A percentile compares a stretch with the other conserved stretches of the same genome.
These are phyloP conservation scores for Chaetoceros muelleri DNA, from an alignment of 108 stramenopile species.

Conservation along the genomic window DNA sequence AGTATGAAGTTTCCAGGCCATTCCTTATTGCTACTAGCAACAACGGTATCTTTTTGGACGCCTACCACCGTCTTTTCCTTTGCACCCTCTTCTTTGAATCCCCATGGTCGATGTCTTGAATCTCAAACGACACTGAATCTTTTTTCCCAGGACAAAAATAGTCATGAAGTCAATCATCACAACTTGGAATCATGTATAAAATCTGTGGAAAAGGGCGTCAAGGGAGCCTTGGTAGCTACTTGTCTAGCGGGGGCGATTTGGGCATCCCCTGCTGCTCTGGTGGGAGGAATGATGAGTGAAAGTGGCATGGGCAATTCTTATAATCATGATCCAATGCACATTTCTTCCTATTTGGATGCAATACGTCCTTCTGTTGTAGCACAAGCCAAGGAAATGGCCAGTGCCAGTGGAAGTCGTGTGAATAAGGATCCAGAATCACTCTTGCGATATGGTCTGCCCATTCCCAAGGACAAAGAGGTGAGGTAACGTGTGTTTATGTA, in stretches of 20 bases:
- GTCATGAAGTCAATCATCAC: too few relatives aligned
- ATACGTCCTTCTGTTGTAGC: constrained; percentile 28
- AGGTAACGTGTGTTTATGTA: constrained; percentile 10
- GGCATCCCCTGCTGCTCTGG: constrained; percentile 27
- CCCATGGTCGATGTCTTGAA: too few relatives aligned
- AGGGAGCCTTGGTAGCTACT: constrained; percentile 18
- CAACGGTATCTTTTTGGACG: too few relatives aligned
- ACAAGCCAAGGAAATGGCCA: constrained; percentile 79
- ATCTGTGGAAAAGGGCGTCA: too few relatives aligned
- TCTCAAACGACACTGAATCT: too few relatives aligned
- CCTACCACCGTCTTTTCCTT: too few relatives aligned
- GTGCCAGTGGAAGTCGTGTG: constrained; percentile 75
- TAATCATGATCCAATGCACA: constrained; percentile 4
- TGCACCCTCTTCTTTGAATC: too few relatives aligned
- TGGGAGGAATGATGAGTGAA: constrained; percentile 7
- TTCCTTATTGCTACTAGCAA: too few relatives aligned
- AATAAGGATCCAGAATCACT: constrained; percentile 90
- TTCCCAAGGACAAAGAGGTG: constrained; percentile 72
- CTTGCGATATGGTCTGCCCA: constrained; percentile 81
- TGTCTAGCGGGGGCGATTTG: constrained; percentile 23
- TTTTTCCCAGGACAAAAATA: too few relatives aligned
- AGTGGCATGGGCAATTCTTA: constrained; percentile 1
- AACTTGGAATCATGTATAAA: too few relatives aligned
- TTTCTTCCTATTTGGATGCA: too few relatives aligned
- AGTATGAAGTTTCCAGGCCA: too few relatives aligned